Conservation (phyloP, 2,329 filamentous ascomycete species). For the Aspergillus puulaauensis region DNA sequence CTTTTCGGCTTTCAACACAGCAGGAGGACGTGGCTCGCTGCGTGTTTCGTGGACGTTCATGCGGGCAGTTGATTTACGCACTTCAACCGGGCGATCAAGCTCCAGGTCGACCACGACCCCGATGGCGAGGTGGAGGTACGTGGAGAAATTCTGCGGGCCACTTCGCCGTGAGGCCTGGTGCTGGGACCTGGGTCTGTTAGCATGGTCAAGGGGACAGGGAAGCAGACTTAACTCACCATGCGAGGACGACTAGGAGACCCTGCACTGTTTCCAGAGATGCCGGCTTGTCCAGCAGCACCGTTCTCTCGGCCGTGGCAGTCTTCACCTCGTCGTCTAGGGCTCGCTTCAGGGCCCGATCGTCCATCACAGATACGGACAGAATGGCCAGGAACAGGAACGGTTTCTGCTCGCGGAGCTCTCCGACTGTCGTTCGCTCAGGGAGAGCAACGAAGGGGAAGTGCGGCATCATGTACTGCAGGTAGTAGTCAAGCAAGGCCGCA, state of each 20-base stretch:
- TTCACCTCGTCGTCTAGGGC: constrained; percentile 32
- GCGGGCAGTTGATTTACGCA: constrained; percentile 28
- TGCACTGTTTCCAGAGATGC: constrained; percentile 42
- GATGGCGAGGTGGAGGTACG: constrained; percentile 39
- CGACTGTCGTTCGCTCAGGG: constrained; percentile 21
- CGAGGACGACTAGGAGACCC: constrained; percentile 37
- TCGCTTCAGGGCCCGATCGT: constrained; percentile 34
- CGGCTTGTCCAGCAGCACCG: constrained; percentile 29
- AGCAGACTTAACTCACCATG: constrained; percentile 29
- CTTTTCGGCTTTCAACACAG: constrained; percentile 40
- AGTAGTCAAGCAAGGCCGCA: constrained; percentile 28
- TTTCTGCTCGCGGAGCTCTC: constrained; percentile 27
- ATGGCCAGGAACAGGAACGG: constrained; percentile 39
- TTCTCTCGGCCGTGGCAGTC: constrained; percentile 28
- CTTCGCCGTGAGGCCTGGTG: constrained; percentile 27
- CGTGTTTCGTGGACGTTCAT: constrained; percentile 7
- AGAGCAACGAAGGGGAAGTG: constrained; percentile 41
- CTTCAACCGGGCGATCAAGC: constrained; percentile 24
- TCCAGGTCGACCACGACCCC: constrained; percentile 37
- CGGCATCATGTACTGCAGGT: constrained; percentile 35
- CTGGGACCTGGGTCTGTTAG: constrained; percentile 28
- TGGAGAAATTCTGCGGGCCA: constrained; percentile 27
- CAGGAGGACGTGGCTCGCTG: constrained; percentile 16
- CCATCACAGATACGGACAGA: constrained; percentile 31
- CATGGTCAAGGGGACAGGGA: neutral